Percentiles rank a stretch among this genome's conserved stretches.
Conservation (phyloP, 2,329 filamentous ascomycete species). For the Penicillium capsulatum region DNA sequence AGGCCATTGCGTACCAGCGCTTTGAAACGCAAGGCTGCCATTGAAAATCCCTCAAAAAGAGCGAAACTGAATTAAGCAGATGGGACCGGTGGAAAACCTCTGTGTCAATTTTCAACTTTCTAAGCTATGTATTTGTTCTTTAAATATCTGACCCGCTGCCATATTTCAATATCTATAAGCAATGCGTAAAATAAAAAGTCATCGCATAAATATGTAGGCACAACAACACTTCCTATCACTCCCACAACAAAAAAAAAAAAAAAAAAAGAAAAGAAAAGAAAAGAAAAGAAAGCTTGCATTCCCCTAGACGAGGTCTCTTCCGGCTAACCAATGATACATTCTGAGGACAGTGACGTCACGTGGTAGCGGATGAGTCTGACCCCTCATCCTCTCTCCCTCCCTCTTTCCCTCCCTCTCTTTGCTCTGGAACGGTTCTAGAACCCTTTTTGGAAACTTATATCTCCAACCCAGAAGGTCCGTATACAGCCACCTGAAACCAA, state of each 20-base stretch:
- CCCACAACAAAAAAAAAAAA: background rate
- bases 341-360: background rate
- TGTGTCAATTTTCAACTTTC: conserved; percentile 1
- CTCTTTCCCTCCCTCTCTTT: background rate
- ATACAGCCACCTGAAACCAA: background rate
- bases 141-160: background rate
- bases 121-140: background rate
- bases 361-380: background rate
- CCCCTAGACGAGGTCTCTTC: background rate
- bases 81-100: background rate
- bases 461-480: background rate
- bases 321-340: background rate
- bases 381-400: background rate
- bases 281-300: background rate
- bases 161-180: background rate
- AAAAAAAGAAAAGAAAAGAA: background rate
- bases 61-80: background rate
- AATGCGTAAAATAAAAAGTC: background rate
- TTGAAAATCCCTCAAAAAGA: background rate
- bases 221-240: background rate
- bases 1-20: background rate
- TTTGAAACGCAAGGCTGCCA: background rate
- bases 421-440: background rate
- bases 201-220: background rate
- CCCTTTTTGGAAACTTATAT: background rate